Percentiles rank a stretch among this genome's conserved stretches.
Conservation (phyloP, 2,329 filamentous ascomycete species). For the Nannizzia gypsea region DNA sequence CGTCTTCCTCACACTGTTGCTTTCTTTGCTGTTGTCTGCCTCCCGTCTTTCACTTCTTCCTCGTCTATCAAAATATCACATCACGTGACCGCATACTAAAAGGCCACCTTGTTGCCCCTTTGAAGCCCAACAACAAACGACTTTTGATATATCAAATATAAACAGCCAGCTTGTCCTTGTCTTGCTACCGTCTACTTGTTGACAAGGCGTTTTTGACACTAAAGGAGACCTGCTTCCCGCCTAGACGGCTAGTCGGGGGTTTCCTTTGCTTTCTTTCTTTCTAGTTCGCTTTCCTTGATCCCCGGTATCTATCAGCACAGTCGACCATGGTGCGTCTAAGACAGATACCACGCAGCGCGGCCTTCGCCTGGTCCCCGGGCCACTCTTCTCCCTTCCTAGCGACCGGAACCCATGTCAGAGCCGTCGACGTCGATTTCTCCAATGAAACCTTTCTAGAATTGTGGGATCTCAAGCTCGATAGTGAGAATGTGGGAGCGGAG, state of each 20-base stretch:
- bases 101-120: constrained; percentile 12
- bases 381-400: constrained; percentile 68
- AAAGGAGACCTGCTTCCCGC: not conserved
- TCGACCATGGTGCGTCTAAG: constrained; percentile 76
- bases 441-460: constrained; percentile 93
- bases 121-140: constrained; percentile 4
- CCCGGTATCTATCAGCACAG: constrained; percentile 17
- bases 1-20: not conserved
- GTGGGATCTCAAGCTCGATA: constrained; percentile 83
- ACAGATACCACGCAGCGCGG: constrained; percentile 91
- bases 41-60: not conserved
- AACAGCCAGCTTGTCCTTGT: not conserved
- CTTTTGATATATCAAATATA: not conserved
- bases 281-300: not conserved
- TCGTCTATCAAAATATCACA: not conserved
- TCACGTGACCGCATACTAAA: not conserved
- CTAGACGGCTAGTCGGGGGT: not conserved
- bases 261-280: not conserved
- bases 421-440: constrained; percentile 93
- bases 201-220: not conserved
- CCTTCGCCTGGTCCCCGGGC: constrained; percentile 91
- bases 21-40: not conserved
- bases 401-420: constrained; percentile 87
- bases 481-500: constrained; percentile 62
- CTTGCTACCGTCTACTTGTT: not conserved